Evolutionary conservation across 2,329 filamentous ascomycete species (phyloP), one percentile per base, ranked within the genome.

Genomic region (Elsinoe necatrix): DNA sequence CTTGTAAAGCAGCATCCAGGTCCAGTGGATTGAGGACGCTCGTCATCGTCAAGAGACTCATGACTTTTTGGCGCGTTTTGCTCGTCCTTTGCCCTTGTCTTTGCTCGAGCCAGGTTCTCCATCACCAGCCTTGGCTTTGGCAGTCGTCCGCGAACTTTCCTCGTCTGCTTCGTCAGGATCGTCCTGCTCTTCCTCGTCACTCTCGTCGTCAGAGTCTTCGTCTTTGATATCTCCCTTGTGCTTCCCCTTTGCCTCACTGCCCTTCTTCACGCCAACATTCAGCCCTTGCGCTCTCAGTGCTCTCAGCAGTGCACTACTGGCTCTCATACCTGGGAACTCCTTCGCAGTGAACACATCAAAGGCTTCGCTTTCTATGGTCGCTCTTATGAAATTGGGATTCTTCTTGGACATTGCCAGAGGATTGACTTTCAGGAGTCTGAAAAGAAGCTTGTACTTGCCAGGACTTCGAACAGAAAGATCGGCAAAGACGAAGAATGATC

Each of bases 401-500:
- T 81, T 82, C 1, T 77, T 77, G 12, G 73, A 72, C 69, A 82
- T 79, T 48, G 75, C 73, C 34, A 71, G 71, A 1, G 84, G 83
- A 61, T 90, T 83, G 41, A 92, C 79, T 59, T 86, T 80, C 65
- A 90, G 81, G 20, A 92, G 75, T 35, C 81, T 81, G 68, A 93
- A 92, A 47, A 81, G 82, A 56, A 93, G 77, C 16, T 86, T 78
- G 69, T 87, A 93, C n/a, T 76, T 75, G 18, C 88, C 88, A 1
- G 87, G 83, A 0, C 85, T 90, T 31, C 88, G 81, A 67, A 87
- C 89, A 3, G 86, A 90, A 18, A 93, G 76, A 66, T 93, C 88
- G 0, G 87, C 85, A 67, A 93, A 93, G 67, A 86, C 89, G 70
- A 92, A 93, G 75, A 92, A 93, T 65, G 85, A 89, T 1, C 88